These are phyloP conservation scores for Hyaloscypha bicolor DNA, from an alignment of 495 filamentous ascomycete species.

Conservation along the genomic window DNA sequence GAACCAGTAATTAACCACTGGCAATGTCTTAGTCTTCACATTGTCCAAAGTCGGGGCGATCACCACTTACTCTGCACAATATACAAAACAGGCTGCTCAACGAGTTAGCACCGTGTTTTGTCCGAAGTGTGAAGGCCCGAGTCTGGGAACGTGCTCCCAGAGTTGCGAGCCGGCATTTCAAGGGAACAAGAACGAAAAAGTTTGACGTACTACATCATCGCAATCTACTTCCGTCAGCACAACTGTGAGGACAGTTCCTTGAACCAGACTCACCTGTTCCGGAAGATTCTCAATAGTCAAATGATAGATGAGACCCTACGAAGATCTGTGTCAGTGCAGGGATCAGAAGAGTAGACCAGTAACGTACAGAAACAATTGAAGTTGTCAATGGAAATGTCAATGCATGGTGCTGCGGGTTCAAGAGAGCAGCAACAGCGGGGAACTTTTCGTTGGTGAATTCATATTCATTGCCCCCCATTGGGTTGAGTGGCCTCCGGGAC, in stretches of 20 bases:
- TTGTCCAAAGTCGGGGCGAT: background rate
- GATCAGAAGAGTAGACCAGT: background rate
- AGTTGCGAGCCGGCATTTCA: background rate
- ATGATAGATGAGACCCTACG: background rate
- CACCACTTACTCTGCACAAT: background rate
- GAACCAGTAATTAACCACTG: background rate
- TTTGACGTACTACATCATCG: background rate
- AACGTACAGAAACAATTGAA: background rate
- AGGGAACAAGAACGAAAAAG: background rate
- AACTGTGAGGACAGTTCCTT: background rate
- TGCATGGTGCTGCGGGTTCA: background rate
- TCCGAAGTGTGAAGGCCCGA: background rate
- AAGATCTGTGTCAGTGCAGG: background rate
- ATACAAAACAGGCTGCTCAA: no score
- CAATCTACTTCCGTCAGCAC: background rate
- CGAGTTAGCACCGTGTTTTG: background rate
- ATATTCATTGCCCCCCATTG: background rate
- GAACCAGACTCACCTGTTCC: background rate
- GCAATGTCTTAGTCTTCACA: background rate
- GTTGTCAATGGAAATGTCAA: background rate
- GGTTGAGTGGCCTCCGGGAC: background rate
- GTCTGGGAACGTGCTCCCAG: background rate
- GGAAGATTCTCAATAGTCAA: background rate
- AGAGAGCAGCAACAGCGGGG: background rate
- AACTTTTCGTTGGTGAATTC: background rate